Conservation (phyloP, 2,329 filamentous ascomycete species). For the Phaeosphaeriaceae sp. region DNA sequence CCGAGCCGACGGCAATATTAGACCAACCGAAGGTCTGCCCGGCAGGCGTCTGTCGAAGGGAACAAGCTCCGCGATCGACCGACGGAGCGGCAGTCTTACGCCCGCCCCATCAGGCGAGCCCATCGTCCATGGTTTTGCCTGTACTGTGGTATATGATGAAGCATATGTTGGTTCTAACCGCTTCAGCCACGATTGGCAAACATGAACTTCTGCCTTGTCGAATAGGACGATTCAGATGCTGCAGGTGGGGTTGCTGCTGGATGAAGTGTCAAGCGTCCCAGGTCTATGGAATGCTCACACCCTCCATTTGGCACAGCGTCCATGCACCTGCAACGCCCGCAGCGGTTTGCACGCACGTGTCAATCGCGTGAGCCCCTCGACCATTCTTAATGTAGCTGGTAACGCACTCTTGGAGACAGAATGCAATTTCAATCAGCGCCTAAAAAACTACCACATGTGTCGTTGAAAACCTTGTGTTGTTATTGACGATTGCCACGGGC, state of each 20-base stretch:
- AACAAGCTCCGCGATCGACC: too few species aligned
- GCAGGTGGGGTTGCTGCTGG: constrained; percentile 5
- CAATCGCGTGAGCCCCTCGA: neutral
- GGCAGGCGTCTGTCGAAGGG: constrained; percentile 9
- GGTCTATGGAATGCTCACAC: constrained; percentile 9
- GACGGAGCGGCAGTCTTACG: constrained; percentile 15
- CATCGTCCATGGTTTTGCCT: neutral
- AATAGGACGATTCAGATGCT: constrained; percentile 1
- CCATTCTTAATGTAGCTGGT: neutral
- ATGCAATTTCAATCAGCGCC: too few species aligned
- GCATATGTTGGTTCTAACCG: constrained; percentile 12
- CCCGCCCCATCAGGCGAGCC: constrained; percentile 10
- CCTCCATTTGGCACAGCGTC: constrained; percentile 6
- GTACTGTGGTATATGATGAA: too few species aligned
- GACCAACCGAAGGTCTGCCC: constrained; percentile 15
- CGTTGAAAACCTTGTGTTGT: neutral
- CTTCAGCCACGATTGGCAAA: constrained; percentile 3
- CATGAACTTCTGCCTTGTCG: constrained; percentile 11
- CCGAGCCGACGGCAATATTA: constrained; percentile 27
- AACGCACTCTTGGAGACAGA: neutral
- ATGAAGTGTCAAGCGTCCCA: constrained; percentile 21
- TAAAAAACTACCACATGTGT: too few species aligned
- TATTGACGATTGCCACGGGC: constrained; percentile 18
- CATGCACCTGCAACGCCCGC: constrained; percentile 12
- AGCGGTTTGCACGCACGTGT: constrained; percentile 22